Conservation (phyloP, 2,329 filamentous ascomycete species). For the Alternaria sp. region DNA sequence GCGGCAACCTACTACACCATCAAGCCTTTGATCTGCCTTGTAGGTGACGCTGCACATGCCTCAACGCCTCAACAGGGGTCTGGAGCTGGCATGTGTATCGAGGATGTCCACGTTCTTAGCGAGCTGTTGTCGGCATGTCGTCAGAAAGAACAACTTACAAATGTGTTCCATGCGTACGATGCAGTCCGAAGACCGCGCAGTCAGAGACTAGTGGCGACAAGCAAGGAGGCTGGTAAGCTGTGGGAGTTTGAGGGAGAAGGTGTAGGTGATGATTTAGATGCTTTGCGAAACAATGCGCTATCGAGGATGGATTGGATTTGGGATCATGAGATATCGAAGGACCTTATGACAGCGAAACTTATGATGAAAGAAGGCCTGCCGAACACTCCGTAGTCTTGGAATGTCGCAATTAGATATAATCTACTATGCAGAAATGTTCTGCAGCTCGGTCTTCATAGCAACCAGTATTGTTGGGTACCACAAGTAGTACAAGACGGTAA, state of each 20-base stretch:
- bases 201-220: conserved; percentile 52
- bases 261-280: conserved; percentile 46
- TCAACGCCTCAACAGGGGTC: conserved; percentile 5
- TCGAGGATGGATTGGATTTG: conserved; percentile 53
- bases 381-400: too few relatives aligned
- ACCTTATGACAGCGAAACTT: conserved; percentile 25
- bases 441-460: neutral
- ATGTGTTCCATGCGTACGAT: conserved; percentile 53
- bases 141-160: conserved; percentile 28
- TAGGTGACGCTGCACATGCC: conserved; percentile 56
- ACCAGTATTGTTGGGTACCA: neutral
- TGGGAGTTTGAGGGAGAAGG: conserved; percentile 51
- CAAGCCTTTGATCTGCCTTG: conserved; percentile 52
- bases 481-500: neutral
- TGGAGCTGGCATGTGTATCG: conserved; percentile 57
- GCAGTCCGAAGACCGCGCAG: conserved; percentile 50
- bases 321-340: conserved; percentile 48
- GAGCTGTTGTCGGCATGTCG: conserved; percentile 44
- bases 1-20: conserved; percentile 52
- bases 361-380: too few relatives aligned
- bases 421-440: neutral
- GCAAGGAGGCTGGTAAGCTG: conserved; percentile 51
- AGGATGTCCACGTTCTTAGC: conserved; percentile 61
- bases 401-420: too few relatives aligned
- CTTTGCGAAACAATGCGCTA: conserved; percentile 40